phyloP scores from a whole-genome alignment of 371 early-diverging fungal species.

The Circinella minor region DNA sequence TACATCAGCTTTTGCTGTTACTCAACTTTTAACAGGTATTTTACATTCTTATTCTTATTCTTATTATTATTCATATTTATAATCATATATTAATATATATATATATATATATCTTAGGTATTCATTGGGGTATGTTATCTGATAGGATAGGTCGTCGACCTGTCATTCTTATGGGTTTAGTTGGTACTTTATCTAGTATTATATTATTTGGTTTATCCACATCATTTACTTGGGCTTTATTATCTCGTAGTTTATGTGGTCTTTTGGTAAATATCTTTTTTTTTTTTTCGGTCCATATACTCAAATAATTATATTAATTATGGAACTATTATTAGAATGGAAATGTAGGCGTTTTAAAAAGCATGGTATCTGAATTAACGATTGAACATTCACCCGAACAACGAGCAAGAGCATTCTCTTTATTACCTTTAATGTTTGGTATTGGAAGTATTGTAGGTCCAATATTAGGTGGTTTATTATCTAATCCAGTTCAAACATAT shows the following conservation, averaged over 20 bases:
- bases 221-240: slow-evolving; percentile 70
- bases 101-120: slow-evolving; percentile 22
- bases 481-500: slow-evolving; percentile 73
- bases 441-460: slow-evolving; percentile 73
- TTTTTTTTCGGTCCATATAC: no score
- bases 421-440: slow-evolving; percentile 62
- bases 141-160: slow-evolving; percentile 78
- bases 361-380: slow-evolving; percentile 86
- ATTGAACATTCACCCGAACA: slow-evolving; percentile 37
- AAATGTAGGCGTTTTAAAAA: slow-evolving; percentile 84
- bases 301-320: no score
- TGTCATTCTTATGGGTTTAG: slow-evolving; percentile 80
- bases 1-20: slow-evolving; percentile 67
- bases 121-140: slow-evolving; percentile 69
- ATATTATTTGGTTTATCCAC: slow-evolving; percentile 78
- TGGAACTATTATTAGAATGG: slow-evolving; percentile 42
- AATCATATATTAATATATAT: neutral
- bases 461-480: slow-evolving; percentile 54
- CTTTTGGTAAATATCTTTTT: slow-evolving; percentile 46
- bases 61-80: neutral
- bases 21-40: slow-evolving; percentile 63
- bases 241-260: slow-evolving; percentile 74
- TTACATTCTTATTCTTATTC: neutral
- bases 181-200: slow-evolving; percentile 73
- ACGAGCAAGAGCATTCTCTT: slow-evolving; percentile 60